phyloP scores from a whole-genome alignment of 2,329 filamentous ascomycete species.

The Penicillium sp. region DNA sequence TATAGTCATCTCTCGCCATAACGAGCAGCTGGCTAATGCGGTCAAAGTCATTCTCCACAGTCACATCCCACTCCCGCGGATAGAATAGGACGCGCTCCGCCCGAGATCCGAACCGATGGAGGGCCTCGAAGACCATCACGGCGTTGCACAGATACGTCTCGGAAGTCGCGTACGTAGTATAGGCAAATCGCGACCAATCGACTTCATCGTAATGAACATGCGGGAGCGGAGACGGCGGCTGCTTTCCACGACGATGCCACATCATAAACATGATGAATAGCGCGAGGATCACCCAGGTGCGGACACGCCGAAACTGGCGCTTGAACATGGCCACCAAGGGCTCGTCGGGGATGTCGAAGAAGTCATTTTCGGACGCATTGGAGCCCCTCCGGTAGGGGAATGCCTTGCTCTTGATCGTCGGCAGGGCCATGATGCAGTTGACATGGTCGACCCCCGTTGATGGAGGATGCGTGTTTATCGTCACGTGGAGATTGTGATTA shows the following conservation, averaged over 20 bases:
- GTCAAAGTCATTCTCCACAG: slow-evolving; percentile 29
- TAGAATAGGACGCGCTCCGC: slow-evolving; percentile 44
- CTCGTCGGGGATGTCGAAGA: slow-evolving; percentile 39
- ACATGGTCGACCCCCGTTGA: background rate
- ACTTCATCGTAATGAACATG: slow-evolving; percentile 35
- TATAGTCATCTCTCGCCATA: slow-evolving; percentile 50
- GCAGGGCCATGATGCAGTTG: background rate
- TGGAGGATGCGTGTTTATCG: background rate
- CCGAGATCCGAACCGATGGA: slow-evolving; percentile 40
- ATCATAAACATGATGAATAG: slow-evolving; percentile 27
- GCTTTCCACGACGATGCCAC: slow-evolving; percentile 22
- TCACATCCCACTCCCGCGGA: slow-evolving; percentile 40
- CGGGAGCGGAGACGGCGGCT: slow-evolving; percentile 18
- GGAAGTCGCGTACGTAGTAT: slow-evolving; percentile 44
- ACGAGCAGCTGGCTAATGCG: slow-evolving; percentile 48
- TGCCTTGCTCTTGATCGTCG: slow-evolving; percentile 8
- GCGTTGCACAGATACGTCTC: slow-evolving; percentile 44
- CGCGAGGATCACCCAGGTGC: slow-evolving; percentile 30
- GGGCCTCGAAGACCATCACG: slow-evolving; percentile 43
- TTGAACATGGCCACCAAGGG: slow-evolving; percentile 28
- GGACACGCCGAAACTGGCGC: slow-evolving; percentile 32
- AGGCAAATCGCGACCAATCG: slow-evolving; percentile 45
- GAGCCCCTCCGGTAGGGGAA: slow-evolving; percentile 32
- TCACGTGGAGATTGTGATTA: background rate
- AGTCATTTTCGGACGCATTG: slow-evolving; percentile 33